phyloP scores from a whole-genome alignment of 129 eudicot genomes.

The Glebionis coronaria region DNA sequence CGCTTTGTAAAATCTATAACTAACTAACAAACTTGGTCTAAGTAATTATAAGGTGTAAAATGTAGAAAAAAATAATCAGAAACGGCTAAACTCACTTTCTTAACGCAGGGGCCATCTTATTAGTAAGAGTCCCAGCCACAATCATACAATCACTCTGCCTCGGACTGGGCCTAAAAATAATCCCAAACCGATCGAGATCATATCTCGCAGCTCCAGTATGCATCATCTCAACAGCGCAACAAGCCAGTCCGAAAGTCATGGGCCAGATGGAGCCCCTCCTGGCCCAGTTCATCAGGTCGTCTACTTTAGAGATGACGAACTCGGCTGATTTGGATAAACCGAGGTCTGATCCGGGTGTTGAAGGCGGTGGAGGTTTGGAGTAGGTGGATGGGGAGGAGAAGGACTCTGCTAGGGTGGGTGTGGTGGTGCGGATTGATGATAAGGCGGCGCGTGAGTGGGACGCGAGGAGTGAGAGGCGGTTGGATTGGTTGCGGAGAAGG shows the following conservation, averaged over 20 bases:
- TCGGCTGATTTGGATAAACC: slow-evolving; percentile 80
- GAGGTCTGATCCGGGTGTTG: slow-evolving; percentile 41
- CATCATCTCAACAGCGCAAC: slow-evolving; percentile 99
- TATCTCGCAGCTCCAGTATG: slow-evolving; percentile 96
- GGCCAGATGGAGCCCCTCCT: slow-evolving; percentile 99
- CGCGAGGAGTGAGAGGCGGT: slow-evolving; percentile 46
- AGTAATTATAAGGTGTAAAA: too few species aligned
- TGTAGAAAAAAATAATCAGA: too few species aligned
- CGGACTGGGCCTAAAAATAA: slow-evolving; percentile 94
- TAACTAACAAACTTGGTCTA: too few species aligned
- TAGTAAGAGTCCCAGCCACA: slow-evolving; percentile 97
- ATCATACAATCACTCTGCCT: slow-evolving; percentile 98
- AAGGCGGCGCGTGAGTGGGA: slow-evolving; percentile 43
- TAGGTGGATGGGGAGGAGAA: slow-evolving; percentile 59
- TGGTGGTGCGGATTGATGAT: slow-evolving; percentile 63
- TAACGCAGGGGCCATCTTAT: slow-evolving; percentile 99
- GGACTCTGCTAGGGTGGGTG: slow-evolving; percentile 43
- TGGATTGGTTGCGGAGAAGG: slow-evolving; percentile 44
- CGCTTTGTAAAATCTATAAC: too few species aligned
- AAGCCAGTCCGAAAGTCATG: slow-evolving; percentile 95
- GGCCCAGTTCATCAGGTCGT: slow-evolving; percentile 94
- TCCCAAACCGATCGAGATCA: slow-evolving; percentile 92
- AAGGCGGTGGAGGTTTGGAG: slow-evolving; percentile 50
- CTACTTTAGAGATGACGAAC: slow-evolving; percentile 90
- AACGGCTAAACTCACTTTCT: slow-evolving; percentile 47